phyloP scores from a whole-genome alignment of 2,329 filamentous ascomycete species.

The Aaosphaeria pasadenensis region DNA sequence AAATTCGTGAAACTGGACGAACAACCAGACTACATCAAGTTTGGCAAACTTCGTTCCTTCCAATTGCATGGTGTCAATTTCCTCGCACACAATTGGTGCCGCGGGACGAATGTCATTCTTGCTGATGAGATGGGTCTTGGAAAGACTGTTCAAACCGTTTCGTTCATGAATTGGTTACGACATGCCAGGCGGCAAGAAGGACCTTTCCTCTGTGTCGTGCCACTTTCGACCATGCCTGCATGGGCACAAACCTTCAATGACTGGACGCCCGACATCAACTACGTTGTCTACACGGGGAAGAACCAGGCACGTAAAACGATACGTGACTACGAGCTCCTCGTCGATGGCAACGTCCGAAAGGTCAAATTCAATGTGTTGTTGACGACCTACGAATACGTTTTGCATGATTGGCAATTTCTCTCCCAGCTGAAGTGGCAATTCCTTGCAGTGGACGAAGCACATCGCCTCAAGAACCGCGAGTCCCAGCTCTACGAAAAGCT shows the following conservation, averaged over 20 bases:
- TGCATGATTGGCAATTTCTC: slow-evolving; percentile 79
- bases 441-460: slow-evolving; percentile 92
- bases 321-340: slow-evolving; percentile 82
- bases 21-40: slow-evolving; percentile 81
- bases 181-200: slow-evolving; percentile 88
- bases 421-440: slow-evolving; percentile 96
- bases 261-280: slow-evolving; percentile 95
- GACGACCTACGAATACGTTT: slow-evolving; percentile 95
- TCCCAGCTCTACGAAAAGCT: slow-evolving; percentile 88
- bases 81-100: slow-evolving; percentile 92
- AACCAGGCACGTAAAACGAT: slow-evolving; percentile 84
- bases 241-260: slow-evolving; percentile 98
- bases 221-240: slow-evolving; percentile 92
- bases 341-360: slow-evolving; percentile 81
- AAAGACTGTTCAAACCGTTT: slow-evolving; percentile 96
- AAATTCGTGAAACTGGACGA: slow-evolving; percentile 59
- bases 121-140: slow-evolving; percentile 98
- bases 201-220: slow-evolving; percentile 95
- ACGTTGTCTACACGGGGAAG: slow-evolving; percentile 93
- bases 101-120: slow-evolving; percentile 90
- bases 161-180: slow-evolving; percentile 95
- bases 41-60: slow-evolving; percentile 84
- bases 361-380: slow-evolving; percentile 97
- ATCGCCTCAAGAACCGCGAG: slow-evolving; percentile 93
- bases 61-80: slow-evolving; percentile 95